Conservation (phyloP, 345 rosid genomes). For the Cardamine chenopodiifolia region DNA sequence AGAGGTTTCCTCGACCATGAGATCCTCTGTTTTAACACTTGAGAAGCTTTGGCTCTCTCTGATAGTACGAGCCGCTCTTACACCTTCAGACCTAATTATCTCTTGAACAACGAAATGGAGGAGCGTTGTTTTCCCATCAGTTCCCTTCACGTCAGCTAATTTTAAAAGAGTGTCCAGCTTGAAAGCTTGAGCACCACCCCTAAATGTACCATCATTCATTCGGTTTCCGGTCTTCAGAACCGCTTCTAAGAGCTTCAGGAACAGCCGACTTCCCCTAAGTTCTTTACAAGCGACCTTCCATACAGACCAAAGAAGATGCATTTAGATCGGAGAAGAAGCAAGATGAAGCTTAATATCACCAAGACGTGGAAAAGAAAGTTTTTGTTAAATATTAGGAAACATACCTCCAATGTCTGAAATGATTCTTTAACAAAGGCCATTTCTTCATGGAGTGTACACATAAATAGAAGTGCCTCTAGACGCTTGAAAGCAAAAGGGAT, state of each 20-base stretch:
- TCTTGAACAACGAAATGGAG: constrained; percentile 97
- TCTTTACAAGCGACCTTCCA: constrained; percentile 87
- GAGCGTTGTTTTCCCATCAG: constrained; percentile 94
- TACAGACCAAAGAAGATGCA: constrained; percentile 16
- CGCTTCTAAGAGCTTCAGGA: constrained; percentile 96
- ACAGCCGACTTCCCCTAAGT: constrained; percentile 77
- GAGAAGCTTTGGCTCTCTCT: constrained; percentile 70
- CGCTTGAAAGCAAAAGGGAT: constrained; percentile 91
- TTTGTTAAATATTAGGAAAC: constrained; percentile 26
- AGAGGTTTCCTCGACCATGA: constrained; percentile 57
- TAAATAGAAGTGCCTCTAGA: constrained; percentile 82
- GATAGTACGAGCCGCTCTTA: constrained; percentile 76
- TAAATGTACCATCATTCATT: constrained; percentile 96
- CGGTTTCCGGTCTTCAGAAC: constrained; percentile 99
- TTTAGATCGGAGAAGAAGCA: constrained; percentile 12
- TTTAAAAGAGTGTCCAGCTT: constrained; percentile 97
- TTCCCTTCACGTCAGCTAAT: constrained; percentile 91
- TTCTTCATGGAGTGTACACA: constrained; percentile 87
- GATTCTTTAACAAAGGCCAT: constrained; percentile 65
- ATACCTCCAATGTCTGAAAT: constrained; percentile 79
- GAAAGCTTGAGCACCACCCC: constrained; percentile 97
- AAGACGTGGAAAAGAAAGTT: background rate
- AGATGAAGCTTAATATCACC: constrained; percentile 10
- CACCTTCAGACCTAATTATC: constrained; percentile 88
- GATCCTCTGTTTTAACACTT: constrained; percentile 77